Conservation (phyloP, 192 early-diverging fungal species). For the Entomortierella lignicola region DNA sequence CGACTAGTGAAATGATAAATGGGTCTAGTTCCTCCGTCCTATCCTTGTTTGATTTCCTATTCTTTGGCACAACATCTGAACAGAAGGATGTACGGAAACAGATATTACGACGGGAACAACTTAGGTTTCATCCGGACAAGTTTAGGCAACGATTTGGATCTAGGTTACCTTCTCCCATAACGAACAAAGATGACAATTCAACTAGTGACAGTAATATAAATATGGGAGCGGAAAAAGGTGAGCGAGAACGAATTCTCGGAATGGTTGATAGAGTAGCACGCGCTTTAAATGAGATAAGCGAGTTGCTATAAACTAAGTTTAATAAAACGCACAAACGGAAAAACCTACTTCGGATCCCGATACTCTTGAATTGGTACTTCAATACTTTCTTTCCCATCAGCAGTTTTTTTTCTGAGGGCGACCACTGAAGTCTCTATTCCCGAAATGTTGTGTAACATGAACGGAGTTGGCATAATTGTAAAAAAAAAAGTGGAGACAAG, state of each 20-base stretch:
- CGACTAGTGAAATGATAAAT: neutral
- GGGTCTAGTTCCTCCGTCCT: neutral
- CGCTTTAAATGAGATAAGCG: slow-evolving; percentile 26
- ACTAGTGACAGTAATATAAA: neutral
- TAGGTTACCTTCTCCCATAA: slow-evolving; percentile 4
- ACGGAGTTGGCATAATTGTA: slow-evolving; percentile 1
- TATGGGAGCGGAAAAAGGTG: slow-evolving; percentile 7
- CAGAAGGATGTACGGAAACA: slow-evolving; percentile 22
- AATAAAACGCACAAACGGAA: slow-evolving; percentile 1
- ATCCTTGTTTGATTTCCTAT: slow-evolving; percentile 37
- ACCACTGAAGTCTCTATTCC: too few relatives aligned
- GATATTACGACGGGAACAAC: slow-evolving; percentile 38
- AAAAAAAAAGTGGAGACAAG: slow-evolving; percentile 42
- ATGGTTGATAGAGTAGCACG: slow-evolving; percentile 24
- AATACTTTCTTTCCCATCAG: slow-evolving; percentile 10
- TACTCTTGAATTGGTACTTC: neutral
- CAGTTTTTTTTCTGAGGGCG: neutral
- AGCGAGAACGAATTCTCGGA: slow-evolving; percentile 29
- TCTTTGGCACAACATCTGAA: slow-evolving; percentile 22
- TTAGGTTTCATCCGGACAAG: slow-evolving; percentile 53
- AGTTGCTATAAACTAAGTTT: neutral
- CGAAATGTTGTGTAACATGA: slow-evolving; percentile 12
- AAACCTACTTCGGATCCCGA: neutral
- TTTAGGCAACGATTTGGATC: slow-evolving; percentile 35
- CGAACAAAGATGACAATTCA: neutral